Percentiles rank a stretch among this genome's conserved stretches.
Conservation (phyloP, 441 rosid species). For the Populus hybrid region DNA sequence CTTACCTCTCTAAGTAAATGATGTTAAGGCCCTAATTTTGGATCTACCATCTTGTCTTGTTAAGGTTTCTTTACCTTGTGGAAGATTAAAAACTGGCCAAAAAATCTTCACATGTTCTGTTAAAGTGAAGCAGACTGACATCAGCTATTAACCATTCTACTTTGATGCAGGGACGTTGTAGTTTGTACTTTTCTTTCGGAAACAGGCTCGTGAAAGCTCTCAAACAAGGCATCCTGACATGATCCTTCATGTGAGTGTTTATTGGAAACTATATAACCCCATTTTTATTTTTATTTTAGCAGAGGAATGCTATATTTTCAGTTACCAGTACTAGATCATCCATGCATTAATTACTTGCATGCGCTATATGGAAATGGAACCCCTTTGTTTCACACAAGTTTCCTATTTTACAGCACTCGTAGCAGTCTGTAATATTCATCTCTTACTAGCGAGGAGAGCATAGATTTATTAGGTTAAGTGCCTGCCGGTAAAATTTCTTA, state of each 20-base stretch:
- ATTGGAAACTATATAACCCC: not conserved
- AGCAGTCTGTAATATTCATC: not conserved
- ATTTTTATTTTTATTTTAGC: no score
- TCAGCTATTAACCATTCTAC: not conserved
- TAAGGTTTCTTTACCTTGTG: not conserved
- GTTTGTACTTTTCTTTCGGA: no score
- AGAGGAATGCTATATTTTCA: not conserved
- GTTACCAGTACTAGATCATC: not conserved
- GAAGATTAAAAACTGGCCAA: not conserved
- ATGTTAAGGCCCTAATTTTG: not conserved
- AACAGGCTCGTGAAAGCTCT: no score
- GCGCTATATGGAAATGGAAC: no score
- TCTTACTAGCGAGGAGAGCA: no score
- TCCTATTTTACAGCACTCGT: not conserved
- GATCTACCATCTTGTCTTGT: not conserved
- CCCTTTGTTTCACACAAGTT: no score
- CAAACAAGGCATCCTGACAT: no score
- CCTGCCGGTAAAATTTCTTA: no score
- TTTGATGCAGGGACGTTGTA: not conserved
- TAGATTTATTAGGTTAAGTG: no score
- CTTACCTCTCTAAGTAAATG: constrained; percentile 8
- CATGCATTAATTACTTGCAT: not conserved
- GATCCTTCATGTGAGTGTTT: no score
- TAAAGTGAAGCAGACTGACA: not conserved
- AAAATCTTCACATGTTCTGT: not conserved